Base-by-base conservation (phyloP, 2,329 filamentous ascomycete species). In the Hymenoscyphus albidus region DNA sequence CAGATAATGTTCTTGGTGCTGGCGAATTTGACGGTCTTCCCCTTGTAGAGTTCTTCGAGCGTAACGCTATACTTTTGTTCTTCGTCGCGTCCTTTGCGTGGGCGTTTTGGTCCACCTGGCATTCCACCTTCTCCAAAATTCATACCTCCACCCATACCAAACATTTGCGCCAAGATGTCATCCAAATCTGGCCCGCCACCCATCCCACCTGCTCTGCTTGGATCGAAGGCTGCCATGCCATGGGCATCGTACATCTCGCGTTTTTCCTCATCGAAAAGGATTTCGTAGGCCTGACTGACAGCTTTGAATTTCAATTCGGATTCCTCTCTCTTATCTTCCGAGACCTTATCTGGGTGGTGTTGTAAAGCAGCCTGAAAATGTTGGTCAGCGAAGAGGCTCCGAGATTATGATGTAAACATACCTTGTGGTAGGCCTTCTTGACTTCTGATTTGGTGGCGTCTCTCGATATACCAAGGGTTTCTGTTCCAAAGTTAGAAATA, bases 341-440 rank as follows among this genome's bases (percentile, higher is more conserved):
- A 83, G 64, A 96, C 95, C 81, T 99, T 99, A 80, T 99, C 95
- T 58, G 95, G 95, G 75, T 99, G 95, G 75, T 93, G 91, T 76
- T 88, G 86, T 62, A 97, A 84, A 13, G 94, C 93, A 69, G 92
- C 89, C 92, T 96, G 71, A 62, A 64, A 40, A 59, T 51, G 44
- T 35, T 64, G 62, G 67, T 74, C 62, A 74, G 69, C 68, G 65
- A 22, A 61, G 40, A 61, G 40, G 22, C 61, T 40, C n/a, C 44
- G 44, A 51, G 22, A 51, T 22, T n/a, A 27, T 51, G 22, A 51
- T 51, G 39, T 59, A 40, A 59, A 32, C 56, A 65, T 60, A 93
- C 93, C 85, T 96, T 97, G 80, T 94, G 90, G 80, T 97, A 97
- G 67, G 93, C 93, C 80, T 97, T 97, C 78, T 95, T 96, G 79